Evolutionary conservation across 352 stramenopile species (phyloP).

Genomic region (Phytophthora hybrid): DNA sequence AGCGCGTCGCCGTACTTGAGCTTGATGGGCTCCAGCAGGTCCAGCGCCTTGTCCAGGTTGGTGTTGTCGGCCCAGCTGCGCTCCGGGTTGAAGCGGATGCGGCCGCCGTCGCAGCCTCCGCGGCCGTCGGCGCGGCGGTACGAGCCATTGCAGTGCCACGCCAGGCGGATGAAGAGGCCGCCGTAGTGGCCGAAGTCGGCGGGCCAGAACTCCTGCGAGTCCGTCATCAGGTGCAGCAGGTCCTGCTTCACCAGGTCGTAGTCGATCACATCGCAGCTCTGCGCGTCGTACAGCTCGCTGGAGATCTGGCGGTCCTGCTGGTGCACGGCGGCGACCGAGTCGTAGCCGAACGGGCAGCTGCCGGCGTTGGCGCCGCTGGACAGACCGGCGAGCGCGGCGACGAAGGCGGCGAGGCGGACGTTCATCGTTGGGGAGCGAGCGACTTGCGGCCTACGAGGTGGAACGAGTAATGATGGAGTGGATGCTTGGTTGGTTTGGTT

Average conservation of each 20-base stretch:
- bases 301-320: constrained; percentile 35
- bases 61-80: constrained; percentile 47
- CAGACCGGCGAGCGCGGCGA: constrained; percentile 30
- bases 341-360: constrained; percentile 43
- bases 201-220: constrained; percentile 80
- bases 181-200: constrained; percentile 89
- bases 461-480: neutral
- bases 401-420: constrained; percentile 36
- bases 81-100: constrained; percentile 48
- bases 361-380: constrained; percentile 19
- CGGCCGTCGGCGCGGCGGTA: constrained; percentile 36
- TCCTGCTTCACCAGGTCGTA: constrained; percentile 66
- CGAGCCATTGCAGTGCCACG: constrained; percentile 63
- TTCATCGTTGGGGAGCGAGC: constrained; percentile 34
- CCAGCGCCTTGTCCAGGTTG: constrained; percentile 62
- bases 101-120: constrained; percentile 42
- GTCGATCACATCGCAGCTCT: constrained; percentile 40
- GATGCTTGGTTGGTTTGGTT: no score
- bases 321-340: constrained; percentile 22
- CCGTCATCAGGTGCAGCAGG: constrained; percentile 66
- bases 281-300: constrained; percentile 28
- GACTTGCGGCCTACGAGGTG: constrained; percentile 11
- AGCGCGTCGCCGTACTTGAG: constrained; percentile 64
- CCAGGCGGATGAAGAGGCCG: constrained; percentile 80
- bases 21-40: constrained; percentile 60